These are phyloP conservation scores for Otatea glauca DNA, from an alignment of 176 grass and related monocot species.

Conservation along the genomic window DNA sequence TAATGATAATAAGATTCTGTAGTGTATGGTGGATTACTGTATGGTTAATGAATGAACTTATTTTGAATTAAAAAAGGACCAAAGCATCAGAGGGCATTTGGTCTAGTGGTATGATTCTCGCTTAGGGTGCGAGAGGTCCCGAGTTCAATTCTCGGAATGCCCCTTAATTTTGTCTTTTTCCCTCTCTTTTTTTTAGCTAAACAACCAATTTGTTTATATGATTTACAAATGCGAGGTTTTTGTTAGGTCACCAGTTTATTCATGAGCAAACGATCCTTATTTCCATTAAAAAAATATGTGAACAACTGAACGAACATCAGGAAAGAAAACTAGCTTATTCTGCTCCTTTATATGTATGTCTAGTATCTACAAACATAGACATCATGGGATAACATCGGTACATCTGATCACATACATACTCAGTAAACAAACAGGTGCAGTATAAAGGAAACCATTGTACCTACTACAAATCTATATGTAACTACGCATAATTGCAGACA, in stretches of 20 bases:
- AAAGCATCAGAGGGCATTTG: constrained; percentile 61
- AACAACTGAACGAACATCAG: not conserved
- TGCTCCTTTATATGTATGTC: not conserved
- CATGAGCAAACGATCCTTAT: not conserved
- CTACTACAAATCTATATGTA: constrained; percentile 16
- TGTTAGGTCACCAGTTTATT: not conserved
- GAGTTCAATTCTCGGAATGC: constrained; percentile 99
- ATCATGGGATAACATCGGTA: not conserved
- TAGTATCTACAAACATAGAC: not conserved
- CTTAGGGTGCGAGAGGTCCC: constrained; percentile 91
- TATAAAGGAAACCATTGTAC: not conserved
- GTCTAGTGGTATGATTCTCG: constrained; percentile 97
- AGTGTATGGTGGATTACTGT: too few relatives aligned
- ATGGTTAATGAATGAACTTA: too few relatives aligned
- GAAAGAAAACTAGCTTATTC: not conserved
- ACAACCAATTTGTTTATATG: not conserved
- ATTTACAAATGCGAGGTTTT: not conserved
- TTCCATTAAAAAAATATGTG: not conserved
- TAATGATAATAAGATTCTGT: too few relatives aligned
- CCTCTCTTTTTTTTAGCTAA: not conserved
- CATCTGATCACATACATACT: not conserved
- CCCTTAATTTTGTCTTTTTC: not conserved
- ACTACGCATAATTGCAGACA: not conserved
- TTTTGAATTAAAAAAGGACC: too few relatives aligned
- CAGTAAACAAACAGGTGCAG: constrained; percentile 5